Conservation (phyloP, 495 filamentous ascomycete genomes). For the Filosporella fistucella region DNA sequence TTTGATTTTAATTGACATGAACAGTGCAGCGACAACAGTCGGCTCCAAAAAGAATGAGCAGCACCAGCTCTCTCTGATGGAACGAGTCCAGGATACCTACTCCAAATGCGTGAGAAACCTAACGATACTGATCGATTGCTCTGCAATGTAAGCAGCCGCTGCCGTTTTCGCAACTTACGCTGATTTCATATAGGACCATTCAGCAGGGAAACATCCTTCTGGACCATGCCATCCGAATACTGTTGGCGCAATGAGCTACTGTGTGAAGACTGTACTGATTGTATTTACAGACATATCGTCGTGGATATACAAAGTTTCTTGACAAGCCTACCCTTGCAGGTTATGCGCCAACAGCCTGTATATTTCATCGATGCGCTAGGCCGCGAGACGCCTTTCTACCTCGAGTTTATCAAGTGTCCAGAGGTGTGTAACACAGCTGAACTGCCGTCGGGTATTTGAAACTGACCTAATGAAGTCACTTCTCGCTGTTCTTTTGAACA, state of each 20-base stretch:
- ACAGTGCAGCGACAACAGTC: neutral
- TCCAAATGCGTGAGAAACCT: conserved; percentile 16
- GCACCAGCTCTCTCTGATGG: conserved; percentile 6
- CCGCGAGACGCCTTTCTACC: conserved; percentile 22
- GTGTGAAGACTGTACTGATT: neutral
- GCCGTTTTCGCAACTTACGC: neutral
- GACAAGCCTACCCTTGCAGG: conserved; percentile 21
- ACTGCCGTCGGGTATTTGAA: neutral
- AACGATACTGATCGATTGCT: conserved; percentile 4
- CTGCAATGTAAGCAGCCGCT: conserved; percentile 6
- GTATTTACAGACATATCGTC: conserved; percentile 15
- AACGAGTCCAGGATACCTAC: conserved; percentile 15
- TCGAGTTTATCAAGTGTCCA: conserved; percentile 25
- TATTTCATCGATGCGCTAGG: conserved; percentile 27
- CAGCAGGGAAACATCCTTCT: conserved; percentile 18
- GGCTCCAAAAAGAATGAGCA: conserved; percentile 1
- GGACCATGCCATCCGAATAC: conserved; percentile 9
- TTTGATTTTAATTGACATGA: neutral
- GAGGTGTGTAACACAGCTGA: conserved; percentile 12
- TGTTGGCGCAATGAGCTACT: conserved; percentile 1
- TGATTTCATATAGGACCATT: conserved; percentile 7
- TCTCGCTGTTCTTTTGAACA: conserved; percentile 14
- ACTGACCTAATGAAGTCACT: conserved; percentile 5
- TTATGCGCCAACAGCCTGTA: conserved; percentile 30
- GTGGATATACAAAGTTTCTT: conserved; percentile 24